Conservation (phyloP, 768 basidiomycete genomes). For the Tulasnella sp. region DNA sequence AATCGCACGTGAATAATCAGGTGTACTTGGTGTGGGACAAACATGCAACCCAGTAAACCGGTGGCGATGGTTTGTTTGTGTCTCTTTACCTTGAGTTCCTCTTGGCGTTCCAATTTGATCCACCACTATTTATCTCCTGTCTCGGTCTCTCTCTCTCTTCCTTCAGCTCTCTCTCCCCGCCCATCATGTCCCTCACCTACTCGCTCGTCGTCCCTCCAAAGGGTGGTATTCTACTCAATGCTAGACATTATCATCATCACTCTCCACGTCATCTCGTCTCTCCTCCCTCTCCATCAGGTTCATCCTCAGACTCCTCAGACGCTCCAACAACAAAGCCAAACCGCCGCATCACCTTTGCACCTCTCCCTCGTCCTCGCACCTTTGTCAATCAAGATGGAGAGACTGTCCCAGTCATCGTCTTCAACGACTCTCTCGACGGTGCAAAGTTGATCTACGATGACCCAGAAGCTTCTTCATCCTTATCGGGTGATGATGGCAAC, state of each 20-base stretch:
- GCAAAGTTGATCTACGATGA: slow-evolving; percentile 6
- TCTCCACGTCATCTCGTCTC: slow-evolving; percentile 12
- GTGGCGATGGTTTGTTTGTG: too few species aligned
- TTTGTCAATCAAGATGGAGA: slow-evolving; percentile 31
- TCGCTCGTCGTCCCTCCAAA: slow-evolving; percentile 1
- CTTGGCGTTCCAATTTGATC: too few species aligned
- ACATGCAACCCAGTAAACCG: too few species aligned
- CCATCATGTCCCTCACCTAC: slow-evolving; percentile 5
- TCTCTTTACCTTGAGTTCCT: too few species aligned
- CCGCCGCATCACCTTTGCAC: slow-evolving; percentile 61
- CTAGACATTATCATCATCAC: background rate
- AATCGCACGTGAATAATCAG: too few species aligned
- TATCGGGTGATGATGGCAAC: slow-evolving; percentile 4
- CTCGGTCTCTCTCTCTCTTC: too few species aligned
- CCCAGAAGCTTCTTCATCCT: background rate
- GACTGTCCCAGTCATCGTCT: slow-evolving; percentile 22
- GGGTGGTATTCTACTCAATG: slow-evolving; percentile 15
- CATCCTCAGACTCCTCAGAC: slow-evolving; percentile 7
- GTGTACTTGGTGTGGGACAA: too few species aligned
- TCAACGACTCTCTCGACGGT: slow-evolving; percentile 30
- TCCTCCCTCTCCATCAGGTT: slow-evolving; percentile 11
- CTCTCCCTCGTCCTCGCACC: slow-evolving; percentile 58
- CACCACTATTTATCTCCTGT: too few species aligned
- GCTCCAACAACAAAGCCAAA: background rate
- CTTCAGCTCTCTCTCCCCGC: too few species aligned